phyloP scores from a whole-genome alignment of 352 stramenopile species.

The Globisporangium spiculum region DNA sequence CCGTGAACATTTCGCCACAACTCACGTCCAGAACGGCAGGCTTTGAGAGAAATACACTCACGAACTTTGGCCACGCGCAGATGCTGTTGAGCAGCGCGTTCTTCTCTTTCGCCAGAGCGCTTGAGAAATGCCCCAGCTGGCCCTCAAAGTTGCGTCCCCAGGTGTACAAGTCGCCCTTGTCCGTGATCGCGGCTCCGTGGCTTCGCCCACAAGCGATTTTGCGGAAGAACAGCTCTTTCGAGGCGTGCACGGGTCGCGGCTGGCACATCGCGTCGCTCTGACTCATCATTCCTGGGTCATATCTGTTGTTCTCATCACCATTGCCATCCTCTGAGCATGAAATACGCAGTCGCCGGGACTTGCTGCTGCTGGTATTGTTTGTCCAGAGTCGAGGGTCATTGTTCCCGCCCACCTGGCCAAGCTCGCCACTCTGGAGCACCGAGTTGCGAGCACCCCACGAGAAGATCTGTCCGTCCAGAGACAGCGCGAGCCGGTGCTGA shows the following conservation, averaged over 20 bases:
- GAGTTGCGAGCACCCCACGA: conserved; percentile 47
- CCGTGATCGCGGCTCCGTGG: conserved; percentile 73
- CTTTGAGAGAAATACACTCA: conserved; percentile 49
- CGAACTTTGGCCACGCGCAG: conserved; percentile 76
- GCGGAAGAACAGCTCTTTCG: conserved; percentile 49
- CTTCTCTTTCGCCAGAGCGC: conserved; percentile 27
- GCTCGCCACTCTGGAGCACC: conserved; percentile 31
- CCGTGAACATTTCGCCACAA: conserved; percentile 80
- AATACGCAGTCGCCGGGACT: conserved; percentile 10
- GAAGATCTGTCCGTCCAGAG: conserved; percentile 61
- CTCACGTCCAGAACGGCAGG: conserved; percentile 39
- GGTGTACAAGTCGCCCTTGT: conserved; percentile 84
- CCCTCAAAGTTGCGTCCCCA: conserved; percentile 88
- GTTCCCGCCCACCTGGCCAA: conserved; percentile 30
- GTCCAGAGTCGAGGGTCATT: conserved; percentile 10
- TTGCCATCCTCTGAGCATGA: conserved; percentile 18
- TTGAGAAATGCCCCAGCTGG: conserved; percentile 68
- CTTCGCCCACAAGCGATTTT: conserved; percentile 65
- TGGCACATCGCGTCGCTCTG: conserved; percentile 20
- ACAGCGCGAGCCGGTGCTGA: conserved; percentile 53
- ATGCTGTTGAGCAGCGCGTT: conserved; percentile 48
- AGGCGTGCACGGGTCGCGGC: conserved; percentile 33
- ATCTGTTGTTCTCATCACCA: not conserved
- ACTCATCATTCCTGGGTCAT: not conserved
- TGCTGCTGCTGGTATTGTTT: conserved; percentile 10